phyloP scores from a whole-genome alignment of 2,329 filamentous ascomycete genomes.

The Coniochaeta sp. region DNA sequence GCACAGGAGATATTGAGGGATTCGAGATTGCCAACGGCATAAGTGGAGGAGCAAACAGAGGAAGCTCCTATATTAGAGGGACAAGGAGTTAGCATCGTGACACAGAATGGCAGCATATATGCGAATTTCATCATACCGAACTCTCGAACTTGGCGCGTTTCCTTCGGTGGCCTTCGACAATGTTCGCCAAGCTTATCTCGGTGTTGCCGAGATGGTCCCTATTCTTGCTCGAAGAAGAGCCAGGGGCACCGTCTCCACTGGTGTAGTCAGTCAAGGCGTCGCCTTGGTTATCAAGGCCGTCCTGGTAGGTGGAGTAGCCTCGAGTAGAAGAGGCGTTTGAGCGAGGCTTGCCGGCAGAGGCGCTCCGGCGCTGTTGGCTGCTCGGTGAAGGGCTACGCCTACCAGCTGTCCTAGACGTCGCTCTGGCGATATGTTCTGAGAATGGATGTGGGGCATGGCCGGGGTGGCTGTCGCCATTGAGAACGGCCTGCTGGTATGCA shows the following conservation, averaged over 20 bases:
- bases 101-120: neutral
- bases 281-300: conserved; percentile 47
- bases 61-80: conserved; percentile 64
- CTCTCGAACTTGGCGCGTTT: conserved; percentile 95
- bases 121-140: conserved; percentile 64
- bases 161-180: conserved; percentile 89
- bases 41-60: conserved; percentile 88
- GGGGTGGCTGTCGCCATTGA: conserved; percentile 46
- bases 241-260: conserved; percentile 76
- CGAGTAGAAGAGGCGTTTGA: conserved; percentile 66
- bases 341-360: conserved; percentile 63
- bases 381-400: conserved; percentile 75
- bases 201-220: conserved; percentile 89
- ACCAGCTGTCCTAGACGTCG: conserved; percentile 62
- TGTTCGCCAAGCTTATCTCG: no score
- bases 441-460: conserved; percentile 40
- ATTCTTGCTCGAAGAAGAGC: conserved; percentile 67
- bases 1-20: conserved; percentile 89
- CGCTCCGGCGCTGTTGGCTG: conserved; percentile 66
- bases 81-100: conserved; percentile 16
- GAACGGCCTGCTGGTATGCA: conserved; percentile 44
- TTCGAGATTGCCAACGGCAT: conserved; percentile 94
- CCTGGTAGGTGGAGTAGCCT: conserved; percentile 36
- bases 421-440: conserved; percentile 54
- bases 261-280: conserved; percentile 73